Evolutionary conservation across 345 rosid species (phyloP), one percentile per base, ranked within the genome.

Genomic region (Eucalyptus marginata): DNA sequence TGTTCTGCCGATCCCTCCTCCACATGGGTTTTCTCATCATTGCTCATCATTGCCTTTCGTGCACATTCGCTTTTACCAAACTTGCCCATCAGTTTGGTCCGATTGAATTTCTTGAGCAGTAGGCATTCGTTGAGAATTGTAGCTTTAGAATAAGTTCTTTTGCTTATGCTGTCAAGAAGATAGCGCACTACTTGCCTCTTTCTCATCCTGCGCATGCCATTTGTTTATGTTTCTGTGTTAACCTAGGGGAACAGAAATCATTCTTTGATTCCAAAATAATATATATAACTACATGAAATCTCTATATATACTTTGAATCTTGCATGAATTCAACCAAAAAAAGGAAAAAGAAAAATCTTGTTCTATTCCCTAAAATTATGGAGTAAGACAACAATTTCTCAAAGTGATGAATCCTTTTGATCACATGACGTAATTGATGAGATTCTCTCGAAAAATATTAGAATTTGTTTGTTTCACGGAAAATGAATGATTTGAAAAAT

Each of bases 401-500:
- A 4, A 2, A 17, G 33, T 10, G 13, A 68, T 33, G 17, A 33
- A 71, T 33, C 4, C 7, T 68, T 68, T 71, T 5, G 43, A 71
- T 15, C 6, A 16, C 0, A 1, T 33, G 4, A 33, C 0, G 7
- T 11, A 2, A 3, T 71, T 0, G 44, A 71, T 71, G 44, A 22
- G 44, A 33, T 71, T 71, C 44, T 33, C 44, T 17, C 5, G 4
- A 33, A 71, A 71, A 68, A 59, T 2, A 29, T 27, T 27, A 29
- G 4, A 1, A 1, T 56, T 1, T 56, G 4, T 56, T 24, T 56
- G 1, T 56, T 56, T 56, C 1, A 22, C 0, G 0, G 13, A 56
- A 56, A 56, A 56, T 56, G 0, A 24, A 56, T 24, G 1, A 56
- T 56, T 24, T 9, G 1, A 56, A 54, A 54, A 56, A 4, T 56